Base-by-base conservation (phyloP, 768 basidiomycete genomes). In the Mycena latifolia region DNA sequence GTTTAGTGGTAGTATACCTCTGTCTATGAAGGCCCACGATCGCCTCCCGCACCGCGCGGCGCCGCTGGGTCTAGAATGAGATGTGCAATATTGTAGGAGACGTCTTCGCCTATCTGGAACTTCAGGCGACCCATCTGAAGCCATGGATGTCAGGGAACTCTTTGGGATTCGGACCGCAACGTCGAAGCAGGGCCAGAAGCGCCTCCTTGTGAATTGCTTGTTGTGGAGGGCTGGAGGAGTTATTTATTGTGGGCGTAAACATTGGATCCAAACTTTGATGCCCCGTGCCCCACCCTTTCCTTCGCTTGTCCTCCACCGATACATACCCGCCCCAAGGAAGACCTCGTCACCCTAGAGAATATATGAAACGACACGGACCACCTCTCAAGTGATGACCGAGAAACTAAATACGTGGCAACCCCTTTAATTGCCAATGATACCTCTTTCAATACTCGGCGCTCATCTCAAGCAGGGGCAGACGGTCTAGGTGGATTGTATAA, bases 221-320 rank as follows among this genome's bases (percentile, higher is more conserved):
- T 46, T 45, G 28, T 27, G 31, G 58, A 22, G n/a, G 8, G 39
- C 11, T 10, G 52, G 43, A 54, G 60, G 48, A 61, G 60, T 61
- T 54, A 47, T 47, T 61, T 47, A 27, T 61, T 46, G 59, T 61
- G 52, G 22, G 52, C 52, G 45, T 61, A 53, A 61, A 52, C 50
- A 51, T 43, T 29, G 37, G 59, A 60, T 60, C 59, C 52, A 61
- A 56, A 56, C 55, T 45, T 56, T 56, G 55, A 56, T 46, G 54
- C n/a, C 5, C 50, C 24, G 10, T 45, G 24, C n/a, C 24, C 45
- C 24, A 46, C 24, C 22, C 11, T 11, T 10, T 14, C 11, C 37
- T 39, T 12, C 37, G 37, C 5, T n/a, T 39, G 33, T 39, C n/a
- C 37, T 39, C 37, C 37, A 39, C 14, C 33, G 33, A 7, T 18